Base-by-base conservation (phyloP, 2,329 filamentous ascomycete species). In the Colletotrichum sp. region DNA sequence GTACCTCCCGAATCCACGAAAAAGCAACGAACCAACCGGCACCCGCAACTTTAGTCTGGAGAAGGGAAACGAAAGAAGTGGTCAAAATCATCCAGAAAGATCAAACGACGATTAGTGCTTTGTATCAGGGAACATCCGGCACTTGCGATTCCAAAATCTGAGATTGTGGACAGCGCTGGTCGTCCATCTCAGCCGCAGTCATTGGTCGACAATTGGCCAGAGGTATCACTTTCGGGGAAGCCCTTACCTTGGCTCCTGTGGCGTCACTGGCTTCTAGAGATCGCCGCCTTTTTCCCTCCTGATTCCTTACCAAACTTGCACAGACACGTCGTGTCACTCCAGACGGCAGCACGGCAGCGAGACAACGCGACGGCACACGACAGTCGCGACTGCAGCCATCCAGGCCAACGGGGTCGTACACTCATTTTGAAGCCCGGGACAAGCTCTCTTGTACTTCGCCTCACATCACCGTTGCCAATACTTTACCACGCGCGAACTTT, bases 81-180 rank as follows among this genome's bases (percentile, higher is more conserved):
- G 30, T 60, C 21, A 39, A 60, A 48, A 61, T 26, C 68, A 55
- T 36, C 36, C 65, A 60, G 15, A 39, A 64, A 32, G 21, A 61
- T 61, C 65, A 57, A 43, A 52, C 55, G 69, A 67, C 26, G 7
- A 32, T 24, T 63, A 59, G 63, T 48, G 32, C 43, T 30, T 26
- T 36, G 21, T 34, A 69, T 26, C 57, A 59, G 34, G 32, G 64
- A 57, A 63, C 16, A 60, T 34, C n/a, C 43, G 18, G 68, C 63
- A 34, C 36, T 21, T 43, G 26, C 57, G 55, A 13, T 43, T 67
- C 39, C 57, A 36, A 52, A 57, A 34, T 30, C 64, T 39, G 61
- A 71, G 66, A 75, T 76, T 71, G 71, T 34, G 60, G 74, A 73
- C 34, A 71, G 71, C 71, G 67, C 74, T 55, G 66, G 60, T 67